Conservation (phyloP, 345 rosid genomes). For the Eucalyptus marginata region DNA sequence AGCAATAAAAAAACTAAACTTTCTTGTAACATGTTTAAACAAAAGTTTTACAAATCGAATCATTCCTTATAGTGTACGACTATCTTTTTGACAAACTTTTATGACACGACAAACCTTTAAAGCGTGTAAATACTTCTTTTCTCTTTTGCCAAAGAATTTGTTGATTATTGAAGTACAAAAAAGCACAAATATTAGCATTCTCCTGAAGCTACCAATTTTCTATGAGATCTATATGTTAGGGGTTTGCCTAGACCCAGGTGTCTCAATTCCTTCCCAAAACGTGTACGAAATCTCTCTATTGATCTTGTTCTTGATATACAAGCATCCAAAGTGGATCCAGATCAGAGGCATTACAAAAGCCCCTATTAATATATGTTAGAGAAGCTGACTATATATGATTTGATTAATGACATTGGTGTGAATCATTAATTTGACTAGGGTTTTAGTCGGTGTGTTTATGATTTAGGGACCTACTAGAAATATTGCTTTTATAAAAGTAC, state of each 20-base stretch:
- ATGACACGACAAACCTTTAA: background rate
- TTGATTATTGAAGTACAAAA: background rate
- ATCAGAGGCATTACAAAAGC: too few species aligned
- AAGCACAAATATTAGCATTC: background rate
- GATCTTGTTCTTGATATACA: background rate
- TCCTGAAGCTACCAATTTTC: background rate
- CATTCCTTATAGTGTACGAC: background rate
- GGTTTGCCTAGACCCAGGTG: background rate
- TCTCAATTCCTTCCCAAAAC: background rate
- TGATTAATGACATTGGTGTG: background rate
- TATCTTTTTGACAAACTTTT: background rate
- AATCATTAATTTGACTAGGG: background rate
- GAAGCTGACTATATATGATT: background rate
- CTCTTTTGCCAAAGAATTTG: background rate
- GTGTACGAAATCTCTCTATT: background rate
- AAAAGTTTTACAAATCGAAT: background rate
- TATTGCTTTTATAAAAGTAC: background rate
- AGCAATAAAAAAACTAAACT: background rate
- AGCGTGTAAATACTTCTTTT: background rate
- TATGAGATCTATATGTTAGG: background rate
- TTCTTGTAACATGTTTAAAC: background rate
- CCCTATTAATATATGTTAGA: background rate
- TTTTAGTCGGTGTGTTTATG: background rate
- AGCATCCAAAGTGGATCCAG: background rate
- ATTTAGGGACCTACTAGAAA: background rate